Evolutionary conservation across 2,329 filamentous ascomycete species (phyloP).

Genomic region (Orbilia ellipsospora): DNA sequence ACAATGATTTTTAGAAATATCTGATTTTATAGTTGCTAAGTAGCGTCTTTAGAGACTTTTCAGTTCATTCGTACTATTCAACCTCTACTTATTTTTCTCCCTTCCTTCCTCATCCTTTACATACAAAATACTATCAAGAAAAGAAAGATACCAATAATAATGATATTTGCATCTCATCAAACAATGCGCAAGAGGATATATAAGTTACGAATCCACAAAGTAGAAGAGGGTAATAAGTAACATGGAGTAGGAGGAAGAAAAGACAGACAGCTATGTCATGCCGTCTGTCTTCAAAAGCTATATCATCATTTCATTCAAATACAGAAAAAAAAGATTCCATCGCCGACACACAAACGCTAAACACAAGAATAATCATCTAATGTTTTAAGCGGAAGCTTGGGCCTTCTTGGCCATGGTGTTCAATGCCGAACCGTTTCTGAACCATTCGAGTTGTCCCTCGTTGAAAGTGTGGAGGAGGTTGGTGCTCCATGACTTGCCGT

Average conservation of each 20-base stretch:
- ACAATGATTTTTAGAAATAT: no score
- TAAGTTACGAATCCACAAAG: slow-evolving; percentile 18
- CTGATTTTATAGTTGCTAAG: no score
- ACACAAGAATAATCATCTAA: background rate
- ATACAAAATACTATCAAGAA: background rate
- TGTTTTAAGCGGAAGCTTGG: slow-evolving; percentile 37
- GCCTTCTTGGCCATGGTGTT: slow-evolving; percentile 68
- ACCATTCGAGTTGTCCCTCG: slow-evolving; percentile 97
- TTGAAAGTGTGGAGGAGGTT: slow-evolving; percentile 97
- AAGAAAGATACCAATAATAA: background rate
- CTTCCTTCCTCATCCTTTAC: no score
- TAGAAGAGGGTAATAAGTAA: slow-evolving; percentile 2
- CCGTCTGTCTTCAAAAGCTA: slow-evolving; percentile 14
- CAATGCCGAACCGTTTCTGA: slow-evolving; percentile 95
- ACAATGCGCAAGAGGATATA: slow-evolving; percentile 24
- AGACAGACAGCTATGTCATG: slow-evolving; percentile 35
- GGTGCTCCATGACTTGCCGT: slow-evolving; percentile 82
- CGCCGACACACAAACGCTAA: slow-evolving; percentile 6
- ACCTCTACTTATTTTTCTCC: no score
- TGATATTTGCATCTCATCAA: background rate
- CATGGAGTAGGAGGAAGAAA: slow-evolving; percentile 6
- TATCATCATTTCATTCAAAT: background rate
- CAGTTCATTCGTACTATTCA: no score
- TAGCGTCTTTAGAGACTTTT: no score
- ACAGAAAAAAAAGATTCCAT: background rate